Percentiles rank a stretch among this genome's conserved stretches.
Evolutionary conservation across 2,329 filamentous ascomycete species (phyloP).

Genomic region (Capronia epimyces): DNA sequence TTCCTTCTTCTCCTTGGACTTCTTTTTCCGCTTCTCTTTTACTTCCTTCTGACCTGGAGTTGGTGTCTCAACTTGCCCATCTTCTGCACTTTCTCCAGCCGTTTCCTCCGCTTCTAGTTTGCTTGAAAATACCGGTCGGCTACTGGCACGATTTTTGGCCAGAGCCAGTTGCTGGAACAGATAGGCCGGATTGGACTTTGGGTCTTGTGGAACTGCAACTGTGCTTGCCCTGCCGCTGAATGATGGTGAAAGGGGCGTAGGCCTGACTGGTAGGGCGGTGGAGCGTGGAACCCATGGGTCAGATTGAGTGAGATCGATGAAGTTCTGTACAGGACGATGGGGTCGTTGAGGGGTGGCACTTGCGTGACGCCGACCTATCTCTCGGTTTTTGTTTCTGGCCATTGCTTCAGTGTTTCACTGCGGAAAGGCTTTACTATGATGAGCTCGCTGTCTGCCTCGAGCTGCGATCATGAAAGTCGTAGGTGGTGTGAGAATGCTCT

Average conservation of each 20-base stretch:
- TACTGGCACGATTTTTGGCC: slow-evolving; percentile 4
- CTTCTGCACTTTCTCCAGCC: slow-evolving; percentile 2
- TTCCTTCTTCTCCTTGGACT: slow-evolving; percentile 5
- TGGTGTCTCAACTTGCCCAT: slow-evolving; percentile 9
- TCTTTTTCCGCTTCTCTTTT: background rate
- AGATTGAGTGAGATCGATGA: slow-evolving; percentile 13
- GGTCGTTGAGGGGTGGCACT: slow-evolving; percentile 5
- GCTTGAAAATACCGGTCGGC: slow-evolving; percentile 7
- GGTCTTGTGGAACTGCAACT: slow-evolving; percentile 14
- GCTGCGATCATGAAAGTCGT: background rate
- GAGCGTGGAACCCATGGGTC: slow-evolving; percentile 3
- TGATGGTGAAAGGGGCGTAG: slow-evolving; percentile 7
- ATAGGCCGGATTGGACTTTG: slow-evolving; percentile 12
- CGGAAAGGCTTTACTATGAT: background rate
- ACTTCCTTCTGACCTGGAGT: slow-evolving; percentile 6
- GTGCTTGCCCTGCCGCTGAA: slow-evolving; percentile 1
- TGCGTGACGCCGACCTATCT: background rate
- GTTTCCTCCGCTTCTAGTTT: background rate
- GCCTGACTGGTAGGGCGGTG: background rate
- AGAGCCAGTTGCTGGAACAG: slow-evolving; percentile 29
- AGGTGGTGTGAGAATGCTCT: background rate
- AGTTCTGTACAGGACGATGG: background rate
- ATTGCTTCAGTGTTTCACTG: background rate
- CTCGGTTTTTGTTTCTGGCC: slow-evolving; percentile 3
- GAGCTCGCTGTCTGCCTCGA: background rate